Conservation (phyloP, 805 yeast genomes). For the Candida parachauliodes region DNA sequence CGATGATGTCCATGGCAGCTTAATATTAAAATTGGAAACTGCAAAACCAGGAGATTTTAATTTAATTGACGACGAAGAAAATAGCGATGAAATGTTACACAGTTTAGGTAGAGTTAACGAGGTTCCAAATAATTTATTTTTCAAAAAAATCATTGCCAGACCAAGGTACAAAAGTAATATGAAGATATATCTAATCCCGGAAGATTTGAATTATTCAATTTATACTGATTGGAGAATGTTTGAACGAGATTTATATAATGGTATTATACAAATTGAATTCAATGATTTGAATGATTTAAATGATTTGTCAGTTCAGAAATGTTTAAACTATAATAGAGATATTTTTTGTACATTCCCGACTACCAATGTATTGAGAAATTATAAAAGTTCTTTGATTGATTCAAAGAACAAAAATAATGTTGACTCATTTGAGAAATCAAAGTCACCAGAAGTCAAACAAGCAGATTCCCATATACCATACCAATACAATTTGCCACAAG, state of each 20-base stretch:
- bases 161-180: constrained; percentile 62
- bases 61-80: constrained; percentile 48
- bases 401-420: background rate
- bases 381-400: constrained; percentile 3
- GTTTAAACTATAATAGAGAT: constrained; percentile 1
- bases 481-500: constrained; percentile 1
- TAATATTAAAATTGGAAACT: constrained; percentile 51
- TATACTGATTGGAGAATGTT: constrained; percentile 50
- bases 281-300: constrained; percentile 4
- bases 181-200: constrained; percentile 57
- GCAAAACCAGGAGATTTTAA: constrained; percentile 50
- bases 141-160: constrained; percentile 56
- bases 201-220: constrained; percentile 31
- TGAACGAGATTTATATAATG: constrained; percentile 49
- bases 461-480: background rate
- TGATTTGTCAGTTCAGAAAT: constrained; percentile 1
- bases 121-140: constrained; percentile 44
- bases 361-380: constrained; percentile 10
- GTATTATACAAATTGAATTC: constrained; percentile 37
- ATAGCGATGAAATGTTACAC: constrained; percentile 32
- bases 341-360: constrained; percentile 17
- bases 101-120: constrained; percentile 41
- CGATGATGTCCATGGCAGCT: constrained; percentile 47
- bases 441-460: background rate
- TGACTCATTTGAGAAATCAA: too few species aligned